Conservation (phyloP, 176 grass and related monocot genomes). For the Aegilops longissima region DNA sequence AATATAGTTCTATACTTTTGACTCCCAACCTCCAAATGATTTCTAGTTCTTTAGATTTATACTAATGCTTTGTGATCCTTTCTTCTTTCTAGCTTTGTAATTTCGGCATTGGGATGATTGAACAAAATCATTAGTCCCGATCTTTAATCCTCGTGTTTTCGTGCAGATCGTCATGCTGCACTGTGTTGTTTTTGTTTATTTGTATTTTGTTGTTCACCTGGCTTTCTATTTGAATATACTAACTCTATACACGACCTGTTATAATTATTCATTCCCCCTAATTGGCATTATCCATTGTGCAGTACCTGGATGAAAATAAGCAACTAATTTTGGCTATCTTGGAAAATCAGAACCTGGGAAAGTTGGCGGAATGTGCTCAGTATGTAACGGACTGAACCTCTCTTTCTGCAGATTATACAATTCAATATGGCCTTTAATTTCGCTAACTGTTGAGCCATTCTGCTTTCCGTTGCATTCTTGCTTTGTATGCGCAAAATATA, state of each 20-base stretch:
- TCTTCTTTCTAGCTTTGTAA: constrained; percentile 2
- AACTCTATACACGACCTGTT: neutral
- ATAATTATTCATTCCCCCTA: neutral
- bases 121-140: too few species aligned
- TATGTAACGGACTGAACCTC: constrained; percentile 39
- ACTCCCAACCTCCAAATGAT: constrained; percentile 3
- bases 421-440: constrained; percentile 21
- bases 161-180: neutral
- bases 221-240: neutral
- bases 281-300: constrained; percentile 23
- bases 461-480: neutral
- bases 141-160: neutral
- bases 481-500: neutral
- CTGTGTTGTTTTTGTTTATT: neutral
- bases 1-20: neutral
- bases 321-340: constrained; percentile 94
- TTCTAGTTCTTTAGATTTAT: constrained; percentile 7
- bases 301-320: constrained; percentile 93
- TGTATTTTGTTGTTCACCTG: neutral
- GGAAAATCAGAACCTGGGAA: constrained; percentile 89
- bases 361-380: constrained; percentile 92
- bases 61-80: neutral
- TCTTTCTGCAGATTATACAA: neutral
- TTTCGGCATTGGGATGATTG: neutral
- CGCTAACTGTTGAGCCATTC: neutral